Base-by-base conservation (phyloP, 768 basidiomycete species). In the Gloeostereum incarnatum region DNA sequence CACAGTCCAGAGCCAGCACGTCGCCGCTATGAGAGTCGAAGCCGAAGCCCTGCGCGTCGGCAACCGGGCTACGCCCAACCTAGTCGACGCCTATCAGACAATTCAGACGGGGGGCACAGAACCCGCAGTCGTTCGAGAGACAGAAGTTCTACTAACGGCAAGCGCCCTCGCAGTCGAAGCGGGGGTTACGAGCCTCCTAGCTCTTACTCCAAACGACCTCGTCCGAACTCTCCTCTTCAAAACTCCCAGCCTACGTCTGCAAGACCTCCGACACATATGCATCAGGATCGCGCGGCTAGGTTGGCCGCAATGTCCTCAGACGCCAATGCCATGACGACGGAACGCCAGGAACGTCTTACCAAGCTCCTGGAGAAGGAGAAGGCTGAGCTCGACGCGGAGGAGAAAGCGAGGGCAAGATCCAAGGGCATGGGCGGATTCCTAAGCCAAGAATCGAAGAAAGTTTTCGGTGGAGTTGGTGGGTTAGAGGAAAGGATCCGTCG, bases 271-370 rank as follows among this genome's bases (percentile, higher is more conserved):
- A 51, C 31, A 37, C 48, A 44, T 31, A 40, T 45, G 21, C 36
- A 52, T 6, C 66, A 70, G 1, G 82, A 81, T 20, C 81, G 92
- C 23, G 79, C 80, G 3, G 84, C 86, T 19, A 80, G 87, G n/a
- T 66, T 98, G 20, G 93, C 89, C 0, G 84, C 90, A 4, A 98
- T 98, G 94, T 61, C 80, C 17, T 60, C 70, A 2, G 75, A 81
- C 42, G 94, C 94, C 1, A 56, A 65, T n/a, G 56, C 58, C 6
- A 68, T 90, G 63, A 71, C 75, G 32, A 56, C 58, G 1, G 79
- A 90, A 31, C 78, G 93, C 18, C 75, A 82, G 43, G 73, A 78
- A 45, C 75, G 85, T 16, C 63, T 98, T 7, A 66, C 75, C 3
- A 63, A 66, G 13, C 55, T 89, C 39, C 61, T 89, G 19, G 78